Base-by-base conservation (phyloP, 176 grass and related monocot species). In the Rhipidocladum racemiflorum region DNA sequence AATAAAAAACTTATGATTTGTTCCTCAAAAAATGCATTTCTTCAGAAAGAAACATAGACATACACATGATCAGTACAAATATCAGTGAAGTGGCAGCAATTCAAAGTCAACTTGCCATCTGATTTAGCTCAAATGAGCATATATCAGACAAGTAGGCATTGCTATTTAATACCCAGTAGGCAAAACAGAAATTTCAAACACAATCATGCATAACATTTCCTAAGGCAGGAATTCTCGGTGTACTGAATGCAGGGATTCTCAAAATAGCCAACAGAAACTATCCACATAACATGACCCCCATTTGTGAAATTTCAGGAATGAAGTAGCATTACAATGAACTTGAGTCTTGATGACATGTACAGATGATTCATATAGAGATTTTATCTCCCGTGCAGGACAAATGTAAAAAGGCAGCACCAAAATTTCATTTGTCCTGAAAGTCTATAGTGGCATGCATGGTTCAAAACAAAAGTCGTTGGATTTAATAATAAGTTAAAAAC, bases 1-100 rank as follows among this genome's bases (percentile, higher is more conserved):
- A 76, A 85, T 45, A 87, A 84, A 29, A 89, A 81, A 30, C 49
- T 86, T 82, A 78, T 66, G 68, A 49, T 38, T 84, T 48, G 23
- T 36, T 66, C 29, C 50, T 74, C 49, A 43, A 75, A 74, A 74
- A 74, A 18, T 46, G 15, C 4, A 55, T 64, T 71, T 18, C 54
- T 77, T 54, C 20, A 51, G 10, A n/a, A 40, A 71, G 34, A 44
- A 71, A 72, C 25, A 20, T 24, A 51, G n/a, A 36, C 7, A 28
- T 73, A 53, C 65, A 30, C 5, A 64, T 69, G 55, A 32, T 55
- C 27, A 69, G 13, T 48, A 53, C 18, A 12, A 72, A 72, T 57
- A 15, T 8, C n/a, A 86, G 3, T 24, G 20, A 73, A 7, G 42
- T 67, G 8, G 36, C 43, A 85, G 35, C 61, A 70, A 55, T 46